These are phyloP conservation scores for Isatis tinctoria DNA, from an alignment of 345 rosid species.

Conservation along the genomic window DNA sequence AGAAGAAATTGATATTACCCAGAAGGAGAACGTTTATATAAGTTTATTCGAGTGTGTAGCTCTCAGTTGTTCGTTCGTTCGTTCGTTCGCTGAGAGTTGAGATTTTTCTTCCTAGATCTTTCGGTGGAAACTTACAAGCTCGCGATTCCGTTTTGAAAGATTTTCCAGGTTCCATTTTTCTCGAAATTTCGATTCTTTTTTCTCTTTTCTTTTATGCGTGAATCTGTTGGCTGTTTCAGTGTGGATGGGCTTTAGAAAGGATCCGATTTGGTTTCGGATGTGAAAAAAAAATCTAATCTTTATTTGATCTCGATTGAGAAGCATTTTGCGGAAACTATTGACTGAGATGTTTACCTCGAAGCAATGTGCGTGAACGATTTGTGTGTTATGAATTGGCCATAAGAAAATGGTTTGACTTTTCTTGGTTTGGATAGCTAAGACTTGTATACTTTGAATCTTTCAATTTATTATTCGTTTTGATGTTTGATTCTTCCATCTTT, in stretches of 20 bases:
- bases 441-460: not conserved
- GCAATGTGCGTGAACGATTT: slow-evolving; percentile 18
- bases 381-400: not conserved
- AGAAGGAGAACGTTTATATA: not conserved
- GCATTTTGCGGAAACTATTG: slow-evolving; percentile 6
- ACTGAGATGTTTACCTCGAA: not conserved
- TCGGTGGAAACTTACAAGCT: slow-evolving; percentile 22
- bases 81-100: slow-evolving; percentile 8
- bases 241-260: not conserved
- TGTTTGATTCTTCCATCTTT: slow-evolving; percentile 6
- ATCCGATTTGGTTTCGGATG: slow-evolving; percentile 16
- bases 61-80: slow-evolving; percentile 10
- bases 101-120: slow-evolving; percentile 14
- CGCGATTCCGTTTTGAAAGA: not conserved
- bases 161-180: slow-evolving; percentile 18
- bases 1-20: slow-evolving; percentile 1
- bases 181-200: not conserved
- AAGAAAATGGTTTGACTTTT: slow-evolving; percentile 24
- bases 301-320: not conserved
- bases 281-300: not conserved
- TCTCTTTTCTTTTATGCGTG: not conserved
- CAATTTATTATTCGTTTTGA: not conserved
- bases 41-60: slow-evolving; percentile 1
- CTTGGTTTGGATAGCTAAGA: not conserved
- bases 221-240: not conserved